Conservation (phyloP, 2,329 filamentous ascomycete genomes). For the Malbranchea cinnamomea region DNA sequence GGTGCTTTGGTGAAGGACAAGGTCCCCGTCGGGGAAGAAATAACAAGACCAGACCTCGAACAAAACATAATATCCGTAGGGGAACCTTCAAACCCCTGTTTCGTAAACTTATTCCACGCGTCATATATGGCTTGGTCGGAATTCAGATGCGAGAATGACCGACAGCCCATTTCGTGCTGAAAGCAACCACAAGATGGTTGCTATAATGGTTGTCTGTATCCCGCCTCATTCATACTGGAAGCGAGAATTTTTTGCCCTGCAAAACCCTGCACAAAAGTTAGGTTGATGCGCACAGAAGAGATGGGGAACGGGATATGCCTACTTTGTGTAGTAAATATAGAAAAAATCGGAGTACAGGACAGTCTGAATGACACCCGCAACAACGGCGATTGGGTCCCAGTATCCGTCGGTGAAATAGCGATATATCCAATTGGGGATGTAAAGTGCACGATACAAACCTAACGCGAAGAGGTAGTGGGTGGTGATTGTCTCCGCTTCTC, state of each 20-base stretch:
- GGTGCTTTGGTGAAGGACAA: too few relatives aligned
- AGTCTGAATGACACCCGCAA: slow-evolving; percentile 86
- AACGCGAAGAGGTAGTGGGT: slow-evolving; percentile 95
- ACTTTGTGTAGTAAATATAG: slow-evolving; percentile 98
- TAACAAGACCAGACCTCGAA: too few relatives aligned
- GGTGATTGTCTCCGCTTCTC: slow-evolving; percentile 98
- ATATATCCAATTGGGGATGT: slow-evolving; percentile 98
- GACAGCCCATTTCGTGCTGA: not conserved
- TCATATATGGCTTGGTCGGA: too few relatives aligned
- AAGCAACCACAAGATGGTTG: not conserved
- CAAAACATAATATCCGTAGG: too few relatives aligned
- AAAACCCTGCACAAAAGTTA: slow-evolving; percentile 37
- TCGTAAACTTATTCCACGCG: too few relatives aligned
- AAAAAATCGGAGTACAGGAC: slow-evolving; percentile 98
- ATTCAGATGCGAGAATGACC: not conserved
- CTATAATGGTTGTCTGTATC: too few relatives aligned
- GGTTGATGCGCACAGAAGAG: not conserved
- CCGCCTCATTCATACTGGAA: slow-evolving; percentile 49
- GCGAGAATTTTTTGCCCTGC: slow-evolving; percentile 77
- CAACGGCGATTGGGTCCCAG: slow-evolving; percentile 72
- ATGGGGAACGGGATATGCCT: slow-evolving; percentile 17
- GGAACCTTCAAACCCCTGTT: too few relatives aligned
- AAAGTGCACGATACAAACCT: slow-evolving; percentile 78
- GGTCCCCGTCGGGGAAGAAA: too few relatives aligned
- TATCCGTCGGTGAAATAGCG: slow-evolving; percentile 68